Evolutionary conservation across 2,329 filamentous ascomycete species (phyloP), one percentile per base, ranked within the genome.

Genomic region (Phaeosphaeria sp.): DNA sequence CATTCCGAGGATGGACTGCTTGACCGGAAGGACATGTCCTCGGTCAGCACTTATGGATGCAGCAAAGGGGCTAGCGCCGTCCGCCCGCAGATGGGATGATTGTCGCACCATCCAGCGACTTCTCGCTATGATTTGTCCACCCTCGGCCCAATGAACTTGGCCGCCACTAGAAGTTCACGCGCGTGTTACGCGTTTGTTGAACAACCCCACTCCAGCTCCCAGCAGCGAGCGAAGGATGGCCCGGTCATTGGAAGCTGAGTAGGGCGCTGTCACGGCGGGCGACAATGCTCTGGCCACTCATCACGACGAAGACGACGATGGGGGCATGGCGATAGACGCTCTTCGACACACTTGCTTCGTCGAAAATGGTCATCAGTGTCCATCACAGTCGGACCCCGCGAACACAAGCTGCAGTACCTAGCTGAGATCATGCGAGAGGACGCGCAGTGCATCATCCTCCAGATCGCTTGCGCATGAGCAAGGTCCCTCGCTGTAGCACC

Each of bases 101-200:
- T 22, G 40, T 43, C 40, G n/a, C 40, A 43, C 40, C 40, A 22
- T 20, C 7, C 3, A 13, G 3, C 3, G 6, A 43, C 11, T 36
- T 7, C 30, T 36, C 6, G 6, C 11, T 36, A 6, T 36, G 30
- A 36, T 36, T 36, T 36, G 30, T 6, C 30, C 27, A 21, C 11
- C 46, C 11, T 36, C 25, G 11, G 24, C 7, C 48, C 33, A 50
- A 50, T 50, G 21, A 50, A 13, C 22, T 20, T 3, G n/a, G 15
- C 8, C 39, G 11, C 17, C 20, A 15, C 20, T 18, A 15, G 11
- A 30, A 44, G 39, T 21, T 36, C 43, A 24, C 63, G 55, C 57
- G 57, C 63, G 40, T 60, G 50, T 56, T 55, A 61, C 56, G 60
- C 60, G 56, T 68, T 60, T 58, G 64, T 56, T 54, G 59, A 57